Evolutionary conservation across 306 rosid genomes (phyloP).

Genomic region (Ziziphus jujuba): DNA sequence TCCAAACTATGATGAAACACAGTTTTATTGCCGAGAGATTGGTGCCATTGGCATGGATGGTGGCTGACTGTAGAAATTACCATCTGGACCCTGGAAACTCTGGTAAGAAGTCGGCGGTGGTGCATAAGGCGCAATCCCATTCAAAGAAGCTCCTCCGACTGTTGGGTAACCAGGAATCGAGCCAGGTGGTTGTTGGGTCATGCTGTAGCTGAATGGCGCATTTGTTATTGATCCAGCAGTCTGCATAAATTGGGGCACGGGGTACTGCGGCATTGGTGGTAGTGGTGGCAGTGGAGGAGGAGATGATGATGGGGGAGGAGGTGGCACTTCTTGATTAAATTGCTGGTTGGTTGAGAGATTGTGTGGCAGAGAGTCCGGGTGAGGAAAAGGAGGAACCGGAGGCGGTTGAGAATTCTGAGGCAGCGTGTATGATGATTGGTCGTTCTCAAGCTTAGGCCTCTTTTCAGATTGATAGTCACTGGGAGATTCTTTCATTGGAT

Average conservation of each 20-base stretch:
- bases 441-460: conserved; percentile 71
- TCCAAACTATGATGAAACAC: conserved; percentile 10
- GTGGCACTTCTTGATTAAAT: conserved; percentile 59
- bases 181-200: conserved; percentile 52
- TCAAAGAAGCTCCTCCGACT: conserved; percentile 48
- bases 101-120: conserved; percentile 60
- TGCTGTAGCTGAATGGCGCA: conserved; percentile 55
- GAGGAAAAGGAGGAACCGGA: conserved; percentile 51
- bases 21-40: conserved; percentile 70
- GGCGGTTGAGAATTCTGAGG: conserved; percentile 62
- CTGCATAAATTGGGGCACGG: conserved; percentile 66
- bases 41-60: conserved; percentile 85
- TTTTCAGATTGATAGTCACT: conserved; percentile 69
- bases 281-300: conserved; percentile 89
- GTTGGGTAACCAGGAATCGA: conserved; percentile 50
- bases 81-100: conserved; percentile 88
- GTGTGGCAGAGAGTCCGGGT: conserved; percentile 53
- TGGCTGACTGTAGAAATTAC: conserved; percentile 68
- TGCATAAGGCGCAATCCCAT: conserved; percentile 51
- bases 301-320: conserved; percentile 83
- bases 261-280: conserved; percentile 76
- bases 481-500: conserved; percentile 54
- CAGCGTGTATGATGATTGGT: conserved; percentile 50
- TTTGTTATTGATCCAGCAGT: conserved; percentile 56
- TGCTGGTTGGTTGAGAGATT: conserved; percentile 53